A percentile compares a stretch with the other conserved stretches of the same genome.
Conservation (phyloP, 1,139 yeast species). For the Debaryomyces sp. region DNA sequence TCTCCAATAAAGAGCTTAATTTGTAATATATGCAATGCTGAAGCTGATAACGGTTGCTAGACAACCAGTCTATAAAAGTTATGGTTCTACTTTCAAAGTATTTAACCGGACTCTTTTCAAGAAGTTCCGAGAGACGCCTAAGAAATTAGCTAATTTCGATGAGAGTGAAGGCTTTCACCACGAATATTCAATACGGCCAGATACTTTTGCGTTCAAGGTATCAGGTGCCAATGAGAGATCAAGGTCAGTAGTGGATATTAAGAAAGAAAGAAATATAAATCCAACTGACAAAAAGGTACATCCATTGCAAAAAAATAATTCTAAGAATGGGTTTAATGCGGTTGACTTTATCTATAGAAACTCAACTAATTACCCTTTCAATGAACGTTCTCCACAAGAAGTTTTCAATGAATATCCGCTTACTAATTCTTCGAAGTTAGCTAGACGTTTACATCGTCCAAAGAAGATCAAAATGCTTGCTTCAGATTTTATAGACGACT, state of each 20-base stretch:
- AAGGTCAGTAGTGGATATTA: constrained; percentile 15
- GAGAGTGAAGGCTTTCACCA: constrained; percentile 36
- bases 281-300: constrained; percentile 15
- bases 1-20: neutral
- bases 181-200: constrained; percentile 52
- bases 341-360: constrained; percentile 43
- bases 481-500: constrained; percentile 82
- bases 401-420: constrained; percentile 42
- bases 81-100: neutral
- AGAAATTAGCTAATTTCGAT: constrained; percentile 21
- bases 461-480: constrained; percentile 66
- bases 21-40: neutral
- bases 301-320: constrained; percentile 32
- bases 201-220: constrained; percentile 50
- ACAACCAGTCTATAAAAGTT: neutral
- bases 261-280: neutral
- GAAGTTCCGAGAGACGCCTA: constrained; percentile 20
- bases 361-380: constrained; percentile 50
- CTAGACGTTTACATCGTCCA: constrained; percentile 56
- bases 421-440: constrained; percentile 49
- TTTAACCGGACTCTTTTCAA: constrained; percentile 21
- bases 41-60: neutral
- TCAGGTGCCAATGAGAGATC: constrained; percentile 28
- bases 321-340: constrained; percentile 26
- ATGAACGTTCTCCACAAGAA: constrained; percentile 40